phyloP scores from a whole-genome alignment of 2,329 filamentous ascomycete species.

The Madurella mycetomatis region DNA sequence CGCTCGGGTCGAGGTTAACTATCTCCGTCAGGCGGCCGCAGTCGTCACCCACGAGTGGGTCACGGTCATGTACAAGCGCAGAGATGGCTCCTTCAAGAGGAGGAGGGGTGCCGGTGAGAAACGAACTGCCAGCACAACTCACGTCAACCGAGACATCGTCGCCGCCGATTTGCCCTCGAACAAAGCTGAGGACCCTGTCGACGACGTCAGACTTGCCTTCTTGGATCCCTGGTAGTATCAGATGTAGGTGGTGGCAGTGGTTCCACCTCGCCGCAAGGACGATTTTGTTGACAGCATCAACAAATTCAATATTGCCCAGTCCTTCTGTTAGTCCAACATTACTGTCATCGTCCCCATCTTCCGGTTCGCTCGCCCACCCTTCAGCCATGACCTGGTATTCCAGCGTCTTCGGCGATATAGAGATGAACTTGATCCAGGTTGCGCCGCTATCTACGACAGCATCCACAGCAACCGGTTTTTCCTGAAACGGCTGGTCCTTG shows the following conservation, averaged over 20 bases:
- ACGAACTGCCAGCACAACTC: constrained; percentile 27
- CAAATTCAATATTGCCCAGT: constrained; percentile 27
- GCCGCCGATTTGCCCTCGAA: constrained; percentile 23
- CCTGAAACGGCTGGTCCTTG: constrained; percentile 23
- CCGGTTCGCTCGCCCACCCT: constrained; percentile 28
- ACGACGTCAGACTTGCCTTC: constrained; percentile 26
- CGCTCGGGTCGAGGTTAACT: constrained; percentile 63
- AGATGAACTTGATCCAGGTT: constrained; percentile 34
- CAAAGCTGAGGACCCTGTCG: constrained; percentile 27
- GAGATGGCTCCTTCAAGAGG: constrained; percentile 22
- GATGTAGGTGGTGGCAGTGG: constrained; percentile 26
- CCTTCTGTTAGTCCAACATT: constrained; percentile 15
- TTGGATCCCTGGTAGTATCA: constrained; percentile 29
- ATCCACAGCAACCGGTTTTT: constrained; percentile 27
- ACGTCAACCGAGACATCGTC: constrained; percentile 23
- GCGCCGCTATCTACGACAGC: constrained; percentile 33
- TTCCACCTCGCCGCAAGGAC: constrained; percentile 29
- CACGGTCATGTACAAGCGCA: constrained; percentile 23
- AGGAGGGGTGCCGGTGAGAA: constrained; percentile 20
- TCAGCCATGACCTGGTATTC: constrained; percentile 31
- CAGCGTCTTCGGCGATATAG: constrained; percentile 29
- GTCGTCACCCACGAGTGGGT: constrained; percentile 22
- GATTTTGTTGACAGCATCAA: constrained; percentile 27
- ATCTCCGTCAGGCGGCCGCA: constrained; percentile 28
- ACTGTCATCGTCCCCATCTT: constrained; percentile 17